phyloP scores from a whole-genome alignment of 768 basidiomycete genomes.

The Lentinula boryana region DNA sequence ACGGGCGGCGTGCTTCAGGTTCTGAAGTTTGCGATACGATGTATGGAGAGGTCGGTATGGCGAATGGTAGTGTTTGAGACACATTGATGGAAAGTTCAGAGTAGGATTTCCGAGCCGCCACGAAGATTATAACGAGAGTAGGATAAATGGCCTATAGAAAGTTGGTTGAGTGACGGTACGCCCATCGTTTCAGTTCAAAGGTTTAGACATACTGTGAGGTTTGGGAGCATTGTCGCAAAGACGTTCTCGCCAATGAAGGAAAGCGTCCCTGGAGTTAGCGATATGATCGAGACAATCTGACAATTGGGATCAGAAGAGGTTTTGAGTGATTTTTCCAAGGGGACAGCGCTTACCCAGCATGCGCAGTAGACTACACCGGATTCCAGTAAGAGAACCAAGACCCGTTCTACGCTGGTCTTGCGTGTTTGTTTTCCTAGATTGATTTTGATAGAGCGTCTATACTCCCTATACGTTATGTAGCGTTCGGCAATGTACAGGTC shows the following conservation, averaged over 20 bases:
- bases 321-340: neutral
- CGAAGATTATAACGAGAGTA: conserved; percentile 1
- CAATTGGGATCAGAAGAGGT: neutral
- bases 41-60: neutral
- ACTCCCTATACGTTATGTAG: neutral
- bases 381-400: neutral
- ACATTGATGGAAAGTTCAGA: neutral
- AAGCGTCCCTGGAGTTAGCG: neutral
- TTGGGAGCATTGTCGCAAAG: neutral
- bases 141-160: neutral
- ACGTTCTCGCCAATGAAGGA: neutral
- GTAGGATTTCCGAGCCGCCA: neutral
- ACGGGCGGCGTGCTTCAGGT: neutral
- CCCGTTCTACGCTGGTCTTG: neutral
- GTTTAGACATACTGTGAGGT: neutral
- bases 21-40: neutral
- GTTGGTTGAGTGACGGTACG: neutral
- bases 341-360: neutral
- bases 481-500: no score
- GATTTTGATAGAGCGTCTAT: neutral
- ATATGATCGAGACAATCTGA: neutral
- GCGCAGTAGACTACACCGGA: neutral
- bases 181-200: no score
- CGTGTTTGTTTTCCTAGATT: neutral
- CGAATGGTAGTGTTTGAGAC: neutral